Evolutionary conservation across 1,139 yeast species (phyloP), one percentile per base, ranked within the genome.

Genomic region (Blastobotrys ciferrii): DNA sequence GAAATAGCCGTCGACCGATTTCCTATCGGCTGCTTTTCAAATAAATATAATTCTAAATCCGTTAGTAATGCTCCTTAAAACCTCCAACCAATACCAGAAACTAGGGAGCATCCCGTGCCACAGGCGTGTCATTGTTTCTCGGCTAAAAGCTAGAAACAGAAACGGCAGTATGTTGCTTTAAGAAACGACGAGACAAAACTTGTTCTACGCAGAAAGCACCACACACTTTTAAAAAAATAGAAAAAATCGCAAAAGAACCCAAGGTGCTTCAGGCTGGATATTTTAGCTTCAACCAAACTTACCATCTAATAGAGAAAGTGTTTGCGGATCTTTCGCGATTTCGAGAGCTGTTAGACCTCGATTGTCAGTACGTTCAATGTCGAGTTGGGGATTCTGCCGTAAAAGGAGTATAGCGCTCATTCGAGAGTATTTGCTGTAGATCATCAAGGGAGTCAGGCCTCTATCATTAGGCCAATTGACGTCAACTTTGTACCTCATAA

Each of bases 371-470:
- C 62, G 52, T 4, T 55, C 59, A 4, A 65, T 47, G 48, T 69
- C 71, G 9, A 64, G 53, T 17, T 62, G 55, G 0, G 54, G 54
- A 19, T 63, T 58, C 14, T 50, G 48, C 20, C 61, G 49, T 12
- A 69, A 62, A 2, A 68, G 70, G 32, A 67, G 61, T 17, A 88
- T 70, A 52, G 86, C 85, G 1, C 79, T 82, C 1, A 76, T 48
- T 42, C 95, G 72, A 53, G 82, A 82, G 65, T 82, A 88, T 60
- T 85, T 84, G 43, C 86, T 80, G 59, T 79, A 84, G 4, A 80
- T 72, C 75, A 83, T 81, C 49, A 88, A 63, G 0, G 97, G 95
- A 0, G 92, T 78, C 57, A 82, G 70, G 1, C 76, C 75, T 55
- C 78, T 78, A 18, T 64, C 61, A 60, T 91, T 91, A 28, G 77